Conservation (phyloP, 768 basidiomycete genomes). For the Auriculariales sp. region DNA sequence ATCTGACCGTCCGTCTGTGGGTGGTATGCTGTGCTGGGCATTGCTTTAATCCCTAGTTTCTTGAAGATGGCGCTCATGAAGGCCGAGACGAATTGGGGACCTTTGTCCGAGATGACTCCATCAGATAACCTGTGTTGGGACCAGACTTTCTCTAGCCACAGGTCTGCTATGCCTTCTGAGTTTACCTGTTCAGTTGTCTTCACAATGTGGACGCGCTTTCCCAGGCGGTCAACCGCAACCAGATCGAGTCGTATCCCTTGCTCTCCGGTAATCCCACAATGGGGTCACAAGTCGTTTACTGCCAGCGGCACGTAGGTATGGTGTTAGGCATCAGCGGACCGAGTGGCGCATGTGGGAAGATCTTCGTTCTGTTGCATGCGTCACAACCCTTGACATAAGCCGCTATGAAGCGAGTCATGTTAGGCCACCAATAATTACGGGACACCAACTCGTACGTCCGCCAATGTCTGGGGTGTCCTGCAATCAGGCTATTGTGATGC, state of each 20-base stretch:
- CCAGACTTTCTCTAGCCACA: no score
- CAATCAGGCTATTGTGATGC: slow-evolving; percentile 13
- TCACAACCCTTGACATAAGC: slow-evolving; percentile 15
- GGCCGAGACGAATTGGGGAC: no score
- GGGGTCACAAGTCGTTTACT: background rate
- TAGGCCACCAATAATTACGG: slow-evolving; percentile 17
- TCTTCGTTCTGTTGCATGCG: slow-evolving; percentile 15
- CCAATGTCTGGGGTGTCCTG: slow-evolving; percentile 16
- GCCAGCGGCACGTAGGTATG: slow-evolving; percentile 2
- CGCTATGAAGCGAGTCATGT: slow-evolving; percentile 9
- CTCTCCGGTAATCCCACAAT: slow-evolving; percentile 15
- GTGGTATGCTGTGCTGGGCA: no score
- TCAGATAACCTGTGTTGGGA: no score
- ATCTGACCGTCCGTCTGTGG: no score
- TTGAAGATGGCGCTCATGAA: no score
- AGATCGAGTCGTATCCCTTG: slow-evolving; percentile 9
- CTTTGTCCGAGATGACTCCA: no score
- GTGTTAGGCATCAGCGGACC: slow-evolving; percentile 10
- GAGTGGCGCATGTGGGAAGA: slow-evolving; percentile 1
- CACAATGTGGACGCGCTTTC: background rate
- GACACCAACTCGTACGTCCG: slow-evolving; percentile 13
- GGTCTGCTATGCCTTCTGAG: no score
- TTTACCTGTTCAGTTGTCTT: no score
- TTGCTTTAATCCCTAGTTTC: no score
- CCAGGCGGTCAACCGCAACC: slow-evolving; percentile 11